Evolutionary conservation across 176 grass and related monocot genomes (phyloP).

Genomic region (Carex myosuroides): DNA sequence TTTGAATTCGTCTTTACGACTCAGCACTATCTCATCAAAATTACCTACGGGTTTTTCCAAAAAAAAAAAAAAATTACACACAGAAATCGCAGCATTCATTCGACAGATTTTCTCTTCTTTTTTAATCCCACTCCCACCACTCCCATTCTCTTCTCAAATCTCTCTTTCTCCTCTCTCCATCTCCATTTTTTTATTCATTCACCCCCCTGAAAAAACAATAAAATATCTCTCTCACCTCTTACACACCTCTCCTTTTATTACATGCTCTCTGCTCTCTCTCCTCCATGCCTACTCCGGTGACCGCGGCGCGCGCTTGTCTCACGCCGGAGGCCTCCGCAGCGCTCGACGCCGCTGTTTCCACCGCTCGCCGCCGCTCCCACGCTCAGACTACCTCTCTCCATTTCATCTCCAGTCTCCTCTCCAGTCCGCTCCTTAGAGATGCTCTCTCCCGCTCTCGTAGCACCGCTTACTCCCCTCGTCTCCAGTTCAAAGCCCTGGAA

Average conservation of each 20-base stretch:
- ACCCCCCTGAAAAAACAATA: constrained; percentile 12
- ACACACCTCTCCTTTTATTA: constrained; percentile 15
- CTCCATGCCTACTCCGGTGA: constrained; percentile 34
- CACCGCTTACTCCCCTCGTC: constrained; percentile 52
- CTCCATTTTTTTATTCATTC: constrained; percentile 15
- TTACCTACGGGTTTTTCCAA: too few relatives aligned
- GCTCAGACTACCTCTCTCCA: constrained; percentile 46
- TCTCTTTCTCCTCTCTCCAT: neutral
- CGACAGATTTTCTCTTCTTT: neutral
- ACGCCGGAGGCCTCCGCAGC: constrained; percentile 28
- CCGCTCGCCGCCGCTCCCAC: constrained; percentile 22
- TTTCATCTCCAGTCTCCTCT: constrained; percentile 37
- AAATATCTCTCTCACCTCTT: neutral
- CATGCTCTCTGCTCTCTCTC: constrained; percentile 17
- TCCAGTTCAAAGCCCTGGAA: constrained; percentile 89
- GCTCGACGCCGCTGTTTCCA: constrained; percentile 25
- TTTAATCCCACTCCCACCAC: constrained; percentile 17
- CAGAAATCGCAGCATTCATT: neutral
- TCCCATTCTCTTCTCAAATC: neutral
- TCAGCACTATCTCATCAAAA: neutral
- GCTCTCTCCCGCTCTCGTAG: constrained; percentile 58
- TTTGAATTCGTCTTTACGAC: too few relatives aligned
- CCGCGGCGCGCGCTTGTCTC: constrained; percentile 28
- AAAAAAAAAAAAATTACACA: too few relatives aligned
- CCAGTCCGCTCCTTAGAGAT: constrained; percentile 46